These are phyloP conservation scores for Pascua guehoae DNA, from an alignment of 1,284 basidiomycete species.

Conservation along the genomic window DNA sequence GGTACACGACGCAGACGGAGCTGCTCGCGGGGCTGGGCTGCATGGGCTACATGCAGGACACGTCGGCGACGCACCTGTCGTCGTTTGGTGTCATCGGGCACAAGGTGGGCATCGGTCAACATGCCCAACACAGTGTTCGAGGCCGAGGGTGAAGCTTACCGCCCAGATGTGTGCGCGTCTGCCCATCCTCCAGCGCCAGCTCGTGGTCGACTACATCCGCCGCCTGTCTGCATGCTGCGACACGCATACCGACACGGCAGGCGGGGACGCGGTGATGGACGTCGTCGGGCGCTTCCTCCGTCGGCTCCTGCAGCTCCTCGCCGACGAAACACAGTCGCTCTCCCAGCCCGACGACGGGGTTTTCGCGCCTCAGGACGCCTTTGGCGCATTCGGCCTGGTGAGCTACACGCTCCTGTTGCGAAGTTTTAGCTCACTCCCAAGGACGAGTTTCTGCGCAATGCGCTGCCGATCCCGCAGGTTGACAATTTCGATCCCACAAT, in stretches of 20 bases:
- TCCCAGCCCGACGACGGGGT: background rate
- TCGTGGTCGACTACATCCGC: conserved; percentile 3
- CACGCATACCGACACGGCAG: conserved; percentile 1
- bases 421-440: background rate
- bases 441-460: conserved; percentile 7
- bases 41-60: conserved; percentile 17
- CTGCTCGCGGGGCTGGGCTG: conserved; percentile 1
- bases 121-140: too few species aligned
- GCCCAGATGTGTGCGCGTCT: conserved; percentile 8
- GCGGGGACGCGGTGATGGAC: conserved; percentile 2
- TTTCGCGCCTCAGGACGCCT: background rate
- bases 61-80: conserved; percentile 11
- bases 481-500: background rate
- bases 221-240: conserved; percentile 6
- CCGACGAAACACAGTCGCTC: background rate
- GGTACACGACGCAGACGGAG: conserved; percentile 9
- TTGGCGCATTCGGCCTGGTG: conserved; percentile 1
- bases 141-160: background rate
- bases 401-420: background rate
- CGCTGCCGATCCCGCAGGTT: background rate
- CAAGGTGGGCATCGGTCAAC: conserved; percentile 8
- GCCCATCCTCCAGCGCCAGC: background rate
- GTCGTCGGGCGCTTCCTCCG: conserved; percentile 14
- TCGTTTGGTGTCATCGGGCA: conserved; percentile 9
- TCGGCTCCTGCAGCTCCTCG: background rate